phyloP scores from a whole-genome alignment of 225 moss, liverwort and hornwort genomes.

The Pseudisothecium myosuroides region DNA sequence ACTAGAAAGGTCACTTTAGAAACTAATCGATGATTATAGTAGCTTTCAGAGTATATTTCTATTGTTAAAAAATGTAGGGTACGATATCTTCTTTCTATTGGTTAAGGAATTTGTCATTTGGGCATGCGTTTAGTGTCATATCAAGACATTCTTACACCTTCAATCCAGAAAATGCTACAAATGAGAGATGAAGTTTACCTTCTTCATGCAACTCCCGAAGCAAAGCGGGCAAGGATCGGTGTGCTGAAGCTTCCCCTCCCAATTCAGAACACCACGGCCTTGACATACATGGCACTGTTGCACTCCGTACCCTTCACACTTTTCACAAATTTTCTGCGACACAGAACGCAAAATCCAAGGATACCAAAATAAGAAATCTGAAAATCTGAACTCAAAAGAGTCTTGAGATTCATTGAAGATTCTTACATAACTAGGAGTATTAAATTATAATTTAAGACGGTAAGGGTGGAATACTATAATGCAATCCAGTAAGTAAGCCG shows the following conservation, averaged over 20 bases:
- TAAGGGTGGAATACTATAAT: background rate
- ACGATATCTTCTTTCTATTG: background rate
- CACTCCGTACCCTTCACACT: conserved; percentile 90
- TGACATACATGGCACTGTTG: conserved; percentile 77
- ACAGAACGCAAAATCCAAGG: background rate
- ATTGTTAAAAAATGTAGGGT: background rate
- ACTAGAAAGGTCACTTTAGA: background rate
- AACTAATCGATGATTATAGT: background rate
- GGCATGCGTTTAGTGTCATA: background rate
- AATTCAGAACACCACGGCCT: conserved; percentile 53
- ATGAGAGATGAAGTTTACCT: conserved; percentile 29
- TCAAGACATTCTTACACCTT: background rate
- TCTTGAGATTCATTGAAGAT: background rate
- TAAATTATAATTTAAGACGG: background rate
- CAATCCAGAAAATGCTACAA: background rate
- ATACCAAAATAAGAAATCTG: background rate
- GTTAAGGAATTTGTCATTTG: background rate
- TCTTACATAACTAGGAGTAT: background rate
- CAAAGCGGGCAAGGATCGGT: conserved; percentile 77
- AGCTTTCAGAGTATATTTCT: background rate
- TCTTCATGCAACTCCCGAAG: conserved; percentile 66
- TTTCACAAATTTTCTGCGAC: conserved; percentile 65
- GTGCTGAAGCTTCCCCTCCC: conserved; percentile 77
- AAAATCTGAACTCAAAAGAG: background rate
- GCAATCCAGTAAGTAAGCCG: background rate